Percentiles rank a stretch among this genome's conserved stretches.
These are phyloP conservation scores for Apiotrichum veenhuisii DNA, from an alignment of 1,284 basidiomycete species.

Conservation along the genomic window DNA sequence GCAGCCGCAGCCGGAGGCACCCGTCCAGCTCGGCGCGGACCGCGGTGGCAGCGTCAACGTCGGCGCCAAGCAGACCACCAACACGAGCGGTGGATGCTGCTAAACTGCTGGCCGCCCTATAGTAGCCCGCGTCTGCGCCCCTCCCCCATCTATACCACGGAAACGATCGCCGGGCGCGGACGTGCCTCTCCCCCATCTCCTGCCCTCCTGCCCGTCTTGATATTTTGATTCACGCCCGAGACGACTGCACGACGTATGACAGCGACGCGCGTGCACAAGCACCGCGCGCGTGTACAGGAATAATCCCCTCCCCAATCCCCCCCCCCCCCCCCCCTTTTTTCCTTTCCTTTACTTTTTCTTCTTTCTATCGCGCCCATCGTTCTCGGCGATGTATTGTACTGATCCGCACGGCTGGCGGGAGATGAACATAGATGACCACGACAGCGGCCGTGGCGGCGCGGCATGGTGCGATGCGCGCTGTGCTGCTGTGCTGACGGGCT, in stretches of 20 bases:
- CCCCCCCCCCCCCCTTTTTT: not conserved
- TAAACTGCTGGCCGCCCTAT: constrained; percentile 10
- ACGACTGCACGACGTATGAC: too few relatives aligned
- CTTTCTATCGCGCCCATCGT: constrained; percentile 8
- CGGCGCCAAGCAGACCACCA: constrained; percentile 25
- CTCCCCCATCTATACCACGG: not conserved
- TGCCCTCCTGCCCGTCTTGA: too few relatives aligned
- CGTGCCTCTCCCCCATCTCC: too few relatives aligned
- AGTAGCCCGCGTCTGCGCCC: not conserved
- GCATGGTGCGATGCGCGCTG: too few relatives aligned
- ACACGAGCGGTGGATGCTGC: constrained; percentile 40
- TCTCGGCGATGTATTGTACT: constrained; percentile 22
- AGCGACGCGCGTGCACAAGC: too few relatives aligned
- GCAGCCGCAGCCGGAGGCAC: constrained; percentile 62
- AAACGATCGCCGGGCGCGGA: too few relatives aligned
- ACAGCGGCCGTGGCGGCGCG: too few relatives aligned
- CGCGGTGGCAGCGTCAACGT: constrained; percentile 40
- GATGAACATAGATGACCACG: constrained; percentile 17
- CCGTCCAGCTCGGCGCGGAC: constrained; percentile 34
- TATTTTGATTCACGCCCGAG: too few relatives aligned
- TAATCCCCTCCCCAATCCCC: not conserved
- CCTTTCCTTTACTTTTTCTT: constrained; percentile 2
- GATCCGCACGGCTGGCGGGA: constrained; percentile 15
- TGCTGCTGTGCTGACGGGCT: too few relatives aligned
- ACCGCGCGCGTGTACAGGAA: not conserved